These are phyloP conservation scores for Verruconis gallopava DNA, from an alignment of 2,329 filamentous ascomycete genomes.

Conservation along the genomic window DNA sequence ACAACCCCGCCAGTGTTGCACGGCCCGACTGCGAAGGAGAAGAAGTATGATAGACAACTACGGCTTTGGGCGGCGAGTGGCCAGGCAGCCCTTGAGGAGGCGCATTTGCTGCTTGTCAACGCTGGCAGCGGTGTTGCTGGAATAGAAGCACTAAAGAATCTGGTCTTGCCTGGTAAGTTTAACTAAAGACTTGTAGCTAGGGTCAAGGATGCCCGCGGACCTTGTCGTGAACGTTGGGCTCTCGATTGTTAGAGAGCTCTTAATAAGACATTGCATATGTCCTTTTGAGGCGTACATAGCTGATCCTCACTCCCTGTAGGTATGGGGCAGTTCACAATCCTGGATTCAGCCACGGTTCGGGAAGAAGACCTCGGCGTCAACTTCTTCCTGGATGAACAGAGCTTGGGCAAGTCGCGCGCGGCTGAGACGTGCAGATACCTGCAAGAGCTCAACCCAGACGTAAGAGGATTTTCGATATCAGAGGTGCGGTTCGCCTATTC, in stretches of 20 bases:
- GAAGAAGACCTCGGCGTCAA: conserved; percentile 86
- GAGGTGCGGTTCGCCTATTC: conserved; percentile 35
- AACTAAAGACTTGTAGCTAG: no score
- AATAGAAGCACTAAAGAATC: conserved; percentile 86
- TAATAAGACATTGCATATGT: not conserved
- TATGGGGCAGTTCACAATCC: conserved; percentile 83
- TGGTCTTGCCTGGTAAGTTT: conserved; percentile 67
- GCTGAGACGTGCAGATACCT: conserved; percentile 65
- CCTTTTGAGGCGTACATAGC: not conserved
- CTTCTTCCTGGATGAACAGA: conserved; percentile 80
- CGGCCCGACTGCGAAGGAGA: conserved; percentile 34
- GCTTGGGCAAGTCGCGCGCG: conserved; percentile 64
- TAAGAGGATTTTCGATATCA: conserved; percentile 57
- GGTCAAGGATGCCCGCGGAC: not conserved
- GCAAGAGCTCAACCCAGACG: conserved; percentile 84
- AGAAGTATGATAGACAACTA: conserved; percentile 82
- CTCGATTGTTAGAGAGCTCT: not conserved
- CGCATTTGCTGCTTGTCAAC: conserved; percentile 84
- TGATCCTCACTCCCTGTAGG: no score
- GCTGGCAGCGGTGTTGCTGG: conserved; percentile 77
- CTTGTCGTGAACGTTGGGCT: no score
- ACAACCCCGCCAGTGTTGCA: conserved; percentile 27
- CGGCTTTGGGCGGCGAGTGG: conserved; percentile 89
- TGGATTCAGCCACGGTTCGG: conserved; percentile 63
- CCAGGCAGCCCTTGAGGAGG: conserved; percentile 78